Base-by-base conservation (phyloP, 2,329 filamentous ascomycete species). In the Lithohypha guttulata region DNA sequence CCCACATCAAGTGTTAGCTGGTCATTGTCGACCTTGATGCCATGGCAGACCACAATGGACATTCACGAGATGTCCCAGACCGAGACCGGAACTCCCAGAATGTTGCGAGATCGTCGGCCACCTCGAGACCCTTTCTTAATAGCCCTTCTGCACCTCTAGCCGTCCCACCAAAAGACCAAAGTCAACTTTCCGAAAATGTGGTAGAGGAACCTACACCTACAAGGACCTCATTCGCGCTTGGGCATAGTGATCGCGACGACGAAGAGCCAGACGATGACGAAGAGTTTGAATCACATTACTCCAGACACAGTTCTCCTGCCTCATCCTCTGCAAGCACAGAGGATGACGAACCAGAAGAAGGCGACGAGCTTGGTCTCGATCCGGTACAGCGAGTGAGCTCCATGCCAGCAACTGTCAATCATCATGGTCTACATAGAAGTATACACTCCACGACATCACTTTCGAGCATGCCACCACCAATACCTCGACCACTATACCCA, bases 401-500 rank as follows among this genome's bases (percentile, higher is more conserved):
- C 1, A 6, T 41, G 27, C 37, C 37, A 2, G 22, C 13, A 22
- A 14, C 28, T 14, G 14, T 22, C 25, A 15, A 37, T 6, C 30
- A 29, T 9, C 20, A 35, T 33, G 31, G 2, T 22, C 53, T 31
- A 54, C 49, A 17, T 37, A 48, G 23, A 39, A 31, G 14, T 19
- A 36, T 41, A 13, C 35, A 19, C 8, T 39, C 35, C 18, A 27
- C 42, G 39, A 46, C 38, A 31, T 46, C 49, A 22, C 41, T 44
- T 2, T 46, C 46, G 5, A 41, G 44, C 13, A 32, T 58, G 55
- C 20, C 65, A 59, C 20, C 59, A 65, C 21, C 62, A 59, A 45
- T 63, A 62, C 42, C 61, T 60, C 52, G 53, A 52, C 31, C 67
- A 60, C 47, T 82, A 80, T 58, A 74, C 72, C 91, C 91, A 18